phyloP scores from a whole-genome alignment of 768 basidiomycete genomes.

The Russula compacta region DNA sequence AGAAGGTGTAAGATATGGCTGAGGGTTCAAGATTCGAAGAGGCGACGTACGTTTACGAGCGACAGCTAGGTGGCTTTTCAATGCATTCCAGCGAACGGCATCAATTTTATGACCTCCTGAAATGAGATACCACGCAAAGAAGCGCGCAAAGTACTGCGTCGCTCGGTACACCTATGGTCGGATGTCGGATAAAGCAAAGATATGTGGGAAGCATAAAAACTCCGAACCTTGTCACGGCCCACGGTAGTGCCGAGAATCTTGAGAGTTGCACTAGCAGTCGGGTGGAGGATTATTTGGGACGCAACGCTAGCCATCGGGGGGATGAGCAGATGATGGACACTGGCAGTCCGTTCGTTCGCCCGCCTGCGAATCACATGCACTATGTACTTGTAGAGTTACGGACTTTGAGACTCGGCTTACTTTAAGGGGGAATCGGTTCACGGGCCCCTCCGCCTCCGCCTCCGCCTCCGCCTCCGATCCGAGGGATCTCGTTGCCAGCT shows the following conservation, averaged over 20 bases:
- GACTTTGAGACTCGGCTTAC: neutral
- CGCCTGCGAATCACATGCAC: conserved; percentile 8
- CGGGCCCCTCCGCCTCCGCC: no score
- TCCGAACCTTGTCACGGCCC: conserved; percentile 80
- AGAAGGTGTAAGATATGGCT: neutral
- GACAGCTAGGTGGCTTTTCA: conserved; percentile 78
- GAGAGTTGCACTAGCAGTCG: conserved; percentile 62
- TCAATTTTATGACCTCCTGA: conserved; percentile 59
- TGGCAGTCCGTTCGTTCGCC: neutral
- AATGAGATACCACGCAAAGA: conserved; percentile 77
- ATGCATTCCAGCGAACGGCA: conserved; percentile 68
- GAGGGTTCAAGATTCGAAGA: neutral
- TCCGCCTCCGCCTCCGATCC: no score
- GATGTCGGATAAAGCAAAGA: neutral
- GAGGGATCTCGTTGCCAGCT: neutral
- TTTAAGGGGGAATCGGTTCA: neutral
- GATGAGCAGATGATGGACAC: neutral
- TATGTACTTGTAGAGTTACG: neutral
- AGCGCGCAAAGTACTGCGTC: conserved; percentile 83
- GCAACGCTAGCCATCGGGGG: conserved; percentile 36
- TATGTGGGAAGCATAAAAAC: neutral
- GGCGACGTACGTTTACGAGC: conserved; percentile 65
- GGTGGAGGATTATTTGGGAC: conserved; percentile 80
- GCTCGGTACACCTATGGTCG: conserved; percentile 68
- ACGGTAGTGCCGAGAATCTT: conserved; percentile 73